These are phyloP conservation scores for Gracilariopsis chorda DNA, from an alignment of 23 red algal species.

Conservation along the genomic window DNA sequence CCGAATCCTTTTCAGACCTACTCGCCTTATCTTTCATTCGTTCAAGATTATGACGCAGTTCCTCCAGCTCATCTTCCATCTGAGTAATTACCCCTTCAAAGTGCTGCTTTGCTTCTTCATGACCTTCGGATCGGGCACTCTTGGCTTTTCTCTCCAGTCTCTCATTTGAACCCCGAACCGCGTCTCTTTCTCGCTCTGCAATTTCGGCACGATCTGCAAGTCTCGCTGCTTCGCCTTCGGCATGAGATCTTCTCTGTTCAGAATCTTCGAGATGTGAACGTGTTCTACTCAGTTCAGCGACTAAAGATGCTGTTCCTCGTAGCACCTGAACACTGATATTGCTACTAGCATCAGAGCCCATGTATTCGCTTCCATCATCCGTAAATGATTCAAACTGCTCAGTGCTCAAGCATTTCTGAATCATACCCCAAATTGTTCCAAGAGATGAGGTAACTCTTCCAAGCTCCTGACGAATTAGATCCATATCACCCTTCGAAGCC, in stretches of 20 bases:
- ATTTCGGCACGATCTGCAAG: constrained; percentile 46
- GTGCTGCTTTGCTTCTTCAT: constrained; percentile 39
- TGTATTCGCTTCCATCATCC: constrained; percentile 8
- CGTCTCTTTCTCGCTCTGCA: constrained; percentile 59
- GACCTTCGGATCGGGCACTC: constrained; percentile 11
- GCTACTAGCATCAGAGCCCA: background rate
- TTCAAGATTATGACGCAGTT: constrained; percentile 14
- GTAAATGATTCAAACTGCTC: constrained; percentile 28
- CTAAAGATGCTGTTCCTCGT: constrained; percentile 44
- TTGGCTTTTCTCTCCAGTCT: constrained; percentile 38
- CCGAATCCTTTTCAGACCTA: constrained; percentile 54
- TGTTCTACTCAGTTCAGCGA: constrained; percentile 34
- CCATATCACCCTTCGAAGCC: background rate
- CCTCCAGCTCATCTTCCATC: constrained; percentile 56
- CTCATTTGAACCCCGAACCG: constrained; percentile 41
- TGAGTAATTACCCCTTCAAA: constrained; percentile 25
- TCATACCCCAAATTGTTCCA: constrained; percentile 35
- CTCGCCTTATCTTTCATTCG: background rate
- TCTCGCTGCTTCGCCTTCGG: constrained; percentile 30
- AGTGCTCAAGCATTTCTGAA: constrained; percentile 10
- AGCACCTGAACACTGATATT: constrained; percentile 38
- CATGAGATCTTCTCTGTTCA: constrained; percentile 3
- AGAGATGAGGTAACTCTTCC: constrained; percentile 16
- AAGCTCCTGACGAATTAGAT: background rate
- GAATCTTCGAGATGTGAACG: constrained; percentile 27